Evolutionary conservation across 495 filamentous ascomycete species (phyloP), one percentile per base, ranked within the genome.

Genomic region (Bacidia rubella): DNA sequence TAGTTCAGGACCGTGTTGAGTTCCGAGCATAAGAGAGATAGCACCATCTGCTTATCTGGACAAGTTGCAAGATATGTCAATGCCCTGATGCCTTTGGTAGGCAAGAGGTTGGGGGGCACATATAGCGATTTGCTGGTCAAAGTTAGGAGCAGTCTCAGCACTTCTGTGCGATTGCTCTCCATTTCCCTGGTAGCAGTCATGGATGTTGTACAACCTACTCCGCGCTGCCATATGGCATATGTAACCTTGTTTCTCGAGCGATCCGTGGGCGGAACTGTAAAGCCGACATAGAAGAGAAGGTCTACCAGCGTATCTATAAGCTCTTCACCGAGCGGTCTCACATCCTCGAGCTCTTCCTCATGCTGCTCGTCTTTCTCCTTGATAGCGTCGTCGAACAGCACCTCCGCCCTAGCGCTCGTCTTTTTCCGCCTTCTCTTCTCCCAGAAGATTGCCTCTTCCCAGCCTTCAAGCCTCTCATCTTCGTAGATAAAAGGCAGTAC

Each of bases 1-100:
- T 95, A 99, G 63, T 95, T 97, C 57, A 99, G 76, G 0, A 88
- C 90, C n/a, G 93, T 97, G 61, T 99, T 99, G 39, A 99, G 67
- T 7, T 97, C 69, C 4, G 93, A 99, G 68, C 90, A 96, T 11
- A 99, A 71, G 2, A 88, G 67, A 1, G 87, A 94, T 32, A 97
- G 72, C 7, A 96, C 88, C 19, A 87, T 72, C 70, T 95, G 88
- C 71, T 95, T 95, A 63, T 97, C 89, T 9, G 85, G 74, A 61
- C 81, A 87, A 17, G 85, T 90, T 39, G 80, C 77, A 57, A 97
- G 83, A 67, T 99, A 90, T 3, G 89, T 95, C 39, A 97, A 79
- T 3, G 89, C 84, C 65, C 79, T 85, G 25, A 87, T 81, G 21
- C 93, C 93, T 61, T 85, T 85, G 15, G 87, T 82, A 4, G 92